These are phyloP conservation scores for Stephania cephalantha DNA, from an alignment of 164 flowering plant species.

Conservation along the genomic window DNA sequence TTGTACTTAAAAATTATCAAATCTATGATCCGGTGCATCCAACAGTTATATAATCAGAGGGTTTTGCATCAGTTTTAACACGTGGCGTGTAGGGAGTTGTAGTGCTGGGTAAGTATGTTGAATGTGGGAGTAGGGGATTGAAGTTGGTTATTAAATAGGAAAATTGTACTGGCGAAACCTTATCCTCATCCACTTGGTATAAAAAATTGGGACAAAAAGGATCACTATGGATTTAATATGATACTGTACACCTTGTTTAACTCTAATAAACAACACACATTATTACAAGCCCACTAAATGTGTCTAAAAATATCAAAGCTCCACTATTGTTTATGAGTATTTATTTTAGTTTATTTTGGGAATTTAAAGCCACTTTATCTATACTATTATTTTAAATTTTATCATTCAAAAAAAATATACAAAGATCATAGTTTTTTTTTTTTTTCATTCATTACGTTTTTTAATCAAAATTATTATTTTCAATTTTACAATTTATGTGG, in stretches of 20 bases:
- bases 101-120: background rate
- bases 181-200: slow-evolving; percentile 1
- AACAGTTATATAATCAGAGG: background rate
- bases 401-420: too few species aligned
- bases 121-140: background rate
- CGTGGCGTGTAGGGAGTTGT: background rate
- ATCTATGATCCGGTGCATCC: background rate
- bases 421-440: too few species aligned
- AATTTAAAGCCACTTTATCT: too few species aligned
- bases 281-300: background rate
- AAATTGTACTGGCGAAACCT: background rate
- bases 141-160: background rate
- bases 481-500: too few species aligned
- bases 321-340: too few species aligned
- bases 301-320: too few species aligned
- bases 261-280: background rate
- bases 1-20: background rate
- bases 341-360: too few species aligned
- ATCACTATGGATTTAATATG: slow-evolving; percentile 2
- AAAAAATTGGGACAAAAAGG: background rate
- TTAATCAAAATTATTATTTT: too few species aligned
- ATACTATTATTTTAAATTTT: too few species aligned
- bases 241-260: background rate
- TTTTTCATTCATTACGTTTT: too few species aligned
- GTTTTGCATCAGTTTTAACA: background rate